Conservation (phyloP, 305 asterid genomes). For the Petunia hybrid region DNA sequence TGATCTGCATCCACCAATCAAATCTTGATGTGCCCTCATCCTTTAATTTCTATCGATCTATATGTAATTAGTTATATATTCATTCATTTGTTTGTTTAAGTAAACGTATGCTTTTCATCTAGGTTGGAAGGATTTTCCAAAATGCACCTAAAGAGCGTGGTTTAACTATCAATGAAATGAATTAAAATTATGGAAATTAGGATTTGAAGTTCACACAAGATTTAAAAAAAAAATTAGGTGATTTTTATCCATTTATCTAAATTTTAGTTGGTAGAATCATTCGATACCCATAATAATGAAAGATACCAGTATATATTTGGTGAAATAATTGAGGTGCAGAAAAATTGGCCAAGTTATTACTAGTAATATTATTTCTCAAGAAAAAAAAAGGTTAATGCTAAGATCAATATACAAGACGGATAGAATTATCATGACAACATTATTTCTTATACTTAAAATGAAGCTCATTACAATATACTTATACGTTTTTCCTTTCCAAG, state of each 20-base stretch:
- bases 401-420: not conserved
- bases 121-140: not conserved
- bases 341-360: no score
- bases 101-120: not conserved
- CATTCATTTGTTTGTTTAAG: not conserved
- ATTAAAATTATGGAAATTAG: not conserved
- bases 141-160: not conserved
- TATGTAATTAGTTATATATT: no score
- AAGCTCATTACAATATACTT: not conserved
- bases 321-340: no score
- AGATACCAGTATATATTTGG: no score
- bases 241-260: no score
- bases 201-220: no score
- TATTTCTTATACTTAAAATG: not conserved
- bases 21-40: not conserved
- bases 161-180: no score
- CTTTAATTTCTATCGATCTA: not conserved
- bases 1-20: constrained; percentile 31
- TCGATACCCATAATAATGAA: not conserved
- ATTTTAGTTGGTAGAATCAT: no score
- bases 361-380: no score
- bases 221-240: no score
- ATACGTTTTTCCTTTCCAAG: not conserved
- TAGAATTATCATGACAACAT: not conserved
- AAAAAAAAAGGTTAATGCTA: not conserved